phyloP scores from a whole-genome alignment of 2,329 filamentous ascomycete genomes.

The Pseudogymnoascus sp. region DNA sequence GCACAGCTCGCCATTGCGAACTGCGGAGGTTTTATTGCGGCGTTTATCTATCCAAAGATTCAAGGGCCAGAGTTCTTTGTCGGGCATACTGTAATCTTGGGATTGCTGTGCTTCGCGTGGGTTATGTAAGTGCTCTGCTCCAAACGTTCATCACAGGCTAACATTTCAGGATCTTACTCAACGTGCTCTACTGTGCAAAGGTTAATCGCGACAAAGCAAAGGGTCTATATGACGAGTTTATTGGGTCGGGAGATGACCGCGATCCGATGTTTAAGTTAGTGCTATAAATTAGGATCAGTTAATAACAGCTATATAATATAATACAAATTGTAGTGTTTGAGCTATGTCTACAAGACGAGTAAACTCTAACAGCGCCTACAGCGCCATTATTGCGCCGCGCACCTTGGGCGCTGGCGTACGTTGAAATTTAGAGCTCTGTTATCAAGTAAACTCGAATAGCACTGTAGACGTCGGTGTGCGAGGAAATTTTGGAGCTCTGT shows the following conservation, averaged over 20 bases:
- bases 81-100: constrained; percentile 55
- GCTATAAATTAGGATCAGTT: constrained; percentile 33
- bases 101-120: constrained; percentile 55
- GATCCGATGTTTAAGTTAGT: constrained; percentile 57
- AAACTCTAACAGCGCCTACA: too few species aligned
- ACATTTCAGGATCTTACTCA: constrained; percentile 45
- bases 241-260: constrained; percentile 53
- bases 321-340: too few species aligned
- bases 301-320: too few species aligned
- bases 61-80: constrained; percentile 52
- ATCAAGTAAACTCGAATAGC: too few species aligned
- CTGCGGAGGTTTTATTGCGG: constrained; percentile 58
- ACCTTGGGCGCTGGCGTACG: too few species aligned
- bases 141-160: background rate
- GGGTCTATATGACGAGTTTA: constrained; percentile 52
- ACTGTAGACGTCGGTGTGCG: too few species aligned
- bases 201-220: constrained; percentile 54
- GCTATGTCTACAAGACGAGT: too few species aligned
- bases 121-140: constrained; percentile 45
- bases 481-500: too few species aligned
- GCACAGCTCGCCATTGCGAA: constrained; percentile 62
- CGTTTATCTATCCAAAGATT: constrained; percentile 11
- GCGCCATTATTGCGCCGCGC: too few species aligned
- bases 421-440: too few species aligned
- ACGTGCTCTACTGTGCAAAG: constrained; percentile 56